Conservation (phyloP, 176 grass and related monocot species). For the Areca catechu region DNA sequence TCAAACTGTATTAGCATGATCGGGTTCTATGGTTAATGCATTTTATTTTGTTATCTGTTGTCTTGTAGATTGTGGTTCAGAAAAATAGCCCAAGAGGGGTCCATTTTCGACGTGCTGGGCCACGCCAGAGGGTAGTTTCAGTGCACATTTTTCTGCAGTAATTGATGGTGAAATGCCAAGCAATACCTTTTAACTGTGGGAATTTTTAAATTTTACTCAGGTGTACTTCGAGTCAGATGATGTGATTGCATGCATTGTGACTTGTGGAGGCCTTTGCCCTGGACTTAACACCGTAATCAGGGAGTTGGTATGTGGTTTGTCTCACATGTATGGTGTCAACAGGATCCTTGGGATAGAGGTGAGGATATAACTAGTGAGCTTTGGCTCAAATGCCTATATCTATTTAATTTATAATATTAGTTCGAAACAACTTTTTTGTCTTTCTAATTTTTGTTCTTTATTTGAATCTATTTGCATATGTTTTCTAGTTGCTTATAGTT, state of each 20-base stretch:
- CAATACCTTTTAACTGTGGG: conserved; percentile 2
- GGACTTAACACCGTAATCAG: conserved; percentile 97
- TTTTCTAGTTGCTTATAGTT: too few species aligned
- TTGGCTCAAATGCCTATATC: too few species aligned
- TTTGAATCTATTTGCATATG: too few species aligned
- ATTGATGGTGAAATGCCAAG: conserved; percentile 1
- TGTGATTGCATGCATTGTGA: conserved; percentile 85
- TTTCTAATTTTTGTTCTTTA: too few species aligned
- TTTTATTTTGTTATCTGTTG: background rate
- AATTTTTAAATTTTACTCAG: conserved; percentile 25
- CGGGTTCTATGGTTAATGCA: background rate
- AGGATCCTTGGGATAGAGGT: conserved; percentile 82
- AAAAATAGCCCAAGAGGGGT: conserved; percentile 60
- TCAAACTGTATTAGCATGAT: too few species aligned
- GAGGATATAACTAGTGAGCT: conserved; percentile 22
- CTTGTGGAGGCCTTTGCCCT: conserved; percentile 96
- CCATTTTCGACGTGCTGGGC: conserved; percentile 90
- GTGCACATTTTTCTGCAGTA: too few species aligned
- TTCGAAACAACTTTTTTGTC: too few species aligned
- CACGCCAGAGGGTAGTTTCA: conserved; percentile 61
- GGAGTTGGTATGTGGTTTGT: conserved; percentile 90
- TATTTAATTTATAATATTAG: too few species aligned
- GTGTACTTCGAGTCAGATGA: conserved; percentile 86
- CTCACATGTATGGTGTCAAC: conserved; percentile 79
- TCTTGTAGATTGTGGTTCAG: conserved; percentile 56